Percentiles rank a stretch among this genome's conserved stretches.
Evolutionary conservation across 768 basidiomycete species (phyloP).

Genomic region (Mycena albidolilacea): DNA sequence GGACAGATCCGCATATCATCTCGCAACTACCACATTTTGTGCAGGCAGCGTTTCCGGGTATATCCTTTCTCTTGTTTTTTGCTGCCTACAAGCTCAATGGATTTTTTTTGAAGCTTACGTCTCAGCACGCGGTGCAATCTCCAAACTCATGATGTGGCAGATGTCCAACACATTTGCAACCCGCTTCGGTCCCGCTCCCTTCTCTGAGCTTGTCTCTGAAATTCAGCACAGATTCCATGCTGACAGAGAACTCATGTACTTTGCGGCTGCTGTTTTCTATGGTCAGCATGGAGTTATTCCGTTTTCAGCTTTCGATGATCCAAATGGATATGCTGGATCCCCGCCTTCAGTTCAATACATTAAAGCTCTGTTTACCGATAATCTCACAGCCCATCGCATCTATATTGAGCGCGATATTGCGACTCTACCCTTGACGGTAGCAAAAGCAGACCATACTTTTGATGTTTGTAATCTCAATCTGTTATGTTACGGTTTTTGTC

Average conservation of each 20-base stretch:
- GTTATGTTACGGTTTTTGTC: too few species aligned
- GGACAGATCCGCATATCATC: slow-evolving; percentile 30
- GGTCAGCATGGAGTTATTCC: neutral
- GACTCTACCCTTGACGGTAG: too few species aligned
- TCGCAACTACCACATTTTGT: slow-evolving; percentile 26
- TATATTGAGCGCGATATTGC: too few species aligned
- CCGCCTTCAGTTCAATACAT: too few species aligned
- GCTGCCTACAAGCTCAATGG: too few species aligned
- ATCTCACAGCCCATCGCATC: too few species aligned
- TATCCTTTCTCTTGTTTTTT: neutral
- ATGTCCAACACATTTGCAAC: slow-evolving; percentile 8
- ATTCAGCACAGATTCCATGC: slow-evolving; percentile 6
- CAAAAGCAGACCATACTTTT: too few species aligned
- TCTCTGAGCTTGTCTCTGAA: slow-evolving; percentile 1
- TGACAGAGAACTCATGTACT: slow-evolving; percentile 10
- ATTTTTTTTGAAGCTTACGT: too few species aligned
- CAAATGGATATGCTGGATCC: too few species aligned
- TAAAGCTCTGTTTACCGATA: too few species aligned
- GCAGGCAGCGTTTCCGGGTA: slow-evolving; percentile 20
- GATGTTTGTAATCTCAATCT: too few species aligned
- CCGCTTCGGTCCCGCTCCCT: slow-evolving; percentile 7
- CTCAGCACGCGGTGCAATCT: too few species aligned
- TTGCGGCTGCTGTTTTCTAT: slow-evolving; percentile 2
- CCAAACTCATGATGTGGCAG: neutral
- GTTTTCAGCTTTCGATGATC: neutral